Base-by-base conservation (phyloP, 2,329 filamentous ascomycete genomes). In the Rutstroemia sp. region DNA sequence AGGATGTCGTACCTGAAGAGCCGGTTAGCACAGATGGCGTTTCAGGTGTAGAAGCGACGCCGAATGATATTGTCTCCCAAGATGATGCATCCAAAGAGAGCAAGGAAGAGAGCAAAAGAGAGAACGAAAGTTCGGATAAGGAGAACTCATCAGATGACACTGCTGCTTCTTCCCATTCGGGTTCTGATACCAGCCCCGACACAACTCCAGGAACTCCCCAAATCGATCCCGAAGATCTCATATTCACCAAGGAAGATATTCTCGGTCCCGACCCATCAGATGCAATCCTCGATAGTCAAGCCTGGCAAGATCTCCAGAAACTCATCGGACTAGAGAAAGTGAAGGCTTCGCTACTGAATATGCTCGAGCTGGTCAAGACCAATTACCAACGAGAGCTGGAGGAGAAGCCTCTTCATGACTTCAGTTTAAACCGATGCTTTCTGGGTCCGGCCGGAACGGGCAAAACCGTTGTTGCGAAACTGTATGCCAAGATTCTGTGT, bases 381-480 rank as follows among this genome's bases (percentile, higher is more conserved):
- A 64, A 16, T 65, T 90, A 88, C 58, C 63, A 77, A 5, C 74
- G 85, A 0, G 87, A 90, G 64, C 70, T 90, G 0, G 65, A 73
- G 0, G 86, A 90, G 62, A 73, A 86, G 75, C 76, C 79, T 0
- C 68, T 77, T 0, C 72, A 90, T 0, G 72, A 85, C 56, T 83
- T 82, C 54, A 81, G 77, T 0, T 73, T 90, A 0, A 90, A 90
- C 66, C 75, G 77, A 7, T 79, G 89, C 2, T 89, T 91, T 56
- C 65, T 90, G 0, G 88, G 88, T 0, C 79, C 77, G 1, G 87
- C 88, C n/a, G 87, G 88, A 0, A 91, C 87, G 0, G 87, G 87
- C 0, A 91, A 91, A 65, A 90, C 87, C 0, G 83, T 85, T 0
- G 82, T 91, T 0, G 88, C 86, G 0, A 88, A 87, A 66, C 70